Evolutionary conservation across 2,329 filamentous ascomycete species (phyloP).

Genomic region (Microdochium nivale): DNA sequence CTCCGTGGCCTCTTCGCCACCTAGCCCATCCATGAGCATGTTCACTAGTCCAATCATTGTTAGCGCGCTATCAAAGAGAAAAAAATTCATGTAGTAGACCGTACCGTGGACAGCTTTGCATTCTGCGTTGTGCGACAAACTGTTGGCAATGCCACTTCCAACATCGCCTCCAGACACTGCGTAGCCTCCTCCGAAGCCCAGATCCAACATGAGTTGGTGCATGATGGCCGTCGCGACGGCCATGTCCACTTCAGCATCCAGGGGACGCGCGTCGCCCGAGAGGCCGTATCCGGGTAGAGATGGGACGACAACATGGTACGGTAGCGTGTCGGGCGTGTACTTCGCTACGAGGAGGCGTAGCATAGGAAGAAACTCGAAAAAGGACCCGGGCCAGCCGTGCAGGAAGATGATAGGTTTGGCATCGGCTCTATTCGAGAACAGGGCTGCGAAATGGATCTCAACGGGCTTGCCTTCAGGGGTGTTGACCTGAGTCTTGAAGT

Average conservation of each 20-base stretch:
- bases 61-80: not conserved
- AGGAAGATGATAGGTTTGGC: constrained; percentile 40
- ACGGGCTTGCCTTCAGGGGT: constrained; percentile 20
- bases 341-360: constrained; percentile 33
- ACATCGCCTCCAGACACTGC: not conserved
- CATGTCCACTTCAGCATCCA: not conserved
- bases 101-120: not conserved
- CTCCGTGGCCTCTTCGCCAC: not conserved
- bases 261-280: not conserved
- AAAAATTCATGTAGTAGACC: not conserved
- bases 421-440: constrained; percentile 40
- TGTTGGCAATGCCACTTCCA: not conserved
- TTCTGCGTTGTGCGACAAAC: not conserved
- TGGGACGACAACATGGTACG: constrained; percentile 48
- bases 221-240: constrained; percentile 4
- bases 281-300: constrained; percentile 42
- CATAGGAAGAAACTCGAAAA: constrained; percentile 45
- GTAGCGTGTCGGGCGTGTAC: constrained; percentile 38
- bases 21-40: not conserved
- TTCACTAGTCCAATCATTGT: not conserved
- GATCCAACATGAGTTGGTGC: not conserved
- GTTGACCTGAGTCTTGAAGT: constrained; percentile 31
- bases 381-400: constrained; percentile 47
- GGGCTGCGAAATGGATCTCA: constrained; percentile 41
- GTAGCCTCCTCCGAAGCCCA: not conserved